Percentiles rank a stretch among this genome's conserved stretches.
Conservation (phyloP, 78 protist species). For the Acrasis kona region DNA sequence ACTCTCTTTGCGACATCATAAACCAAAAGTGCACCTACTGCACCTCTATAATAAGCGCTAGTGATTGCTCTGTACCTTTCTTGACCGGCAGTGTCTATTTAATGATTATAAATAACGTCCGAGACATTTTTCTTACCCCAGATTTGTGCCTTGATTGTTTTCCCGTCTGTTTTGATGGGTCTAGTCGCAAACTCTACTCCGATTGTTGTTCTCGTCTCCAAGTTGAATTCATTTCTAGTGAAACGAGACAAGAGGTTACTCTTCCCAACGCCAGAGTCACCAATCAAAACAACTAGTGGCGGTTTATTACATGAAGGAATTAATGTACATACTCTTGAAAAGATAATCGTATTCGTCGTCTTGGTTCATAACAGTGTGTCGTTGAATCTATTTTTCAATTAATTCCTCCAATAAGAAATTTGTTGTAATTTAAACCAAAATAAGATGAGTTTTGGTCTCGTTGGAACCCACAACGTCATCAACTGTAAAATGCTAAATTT, state of each 20-base stretch:
- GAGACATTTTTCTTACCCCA: slow-evolving; percentile 63
- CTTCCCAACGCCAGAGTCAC: slow-evolving; percentile 98
- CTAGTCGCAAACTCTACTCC: slow-evolving; percentile 98
- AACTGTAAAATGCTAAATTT: too few species aligned
- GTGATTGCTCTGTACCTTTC: slow-evolving; percentile 96
- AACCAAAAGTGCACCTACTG: slow-evolving; percentile 95
- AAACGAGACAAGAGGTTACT: slow-evolving; percentile 46
- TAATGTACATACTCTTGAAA: too few species aligned
- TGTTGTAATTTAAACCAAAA: too few species aligned
- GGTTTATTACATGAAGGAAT: too few species aligned
- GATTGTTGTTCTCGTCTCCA: slow-evolving; percentile 94
- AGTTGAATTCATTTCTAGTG: slow-evolving; percentile 89
- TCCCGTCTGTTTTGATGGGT: slow-evolving; percentile 73
- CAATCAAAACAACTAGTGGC: slow-evolving; percentile 96
- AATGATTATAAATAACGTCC: neutral
- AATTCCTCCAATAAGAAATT: too few species aligned
- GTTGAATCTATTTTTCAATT: neutral
- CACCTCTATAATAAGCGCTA: slow-evolving; percentile 87
- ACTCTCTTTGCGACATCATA: slow-evolving; percentile 82
- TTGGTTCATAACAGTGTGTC: too few species aligned
- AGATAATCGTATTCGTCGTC: neutral
- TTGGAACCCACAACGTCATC: too few species aligned
- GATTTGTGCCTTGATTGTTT: slow-evolving; percentile 87
- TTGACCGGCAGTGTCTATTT: slow-evolving; percentile 87
- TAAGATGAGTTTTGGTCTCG: too few species aligned